Percentiles rank a stretch among this genome's conserved stretches.
phyloP scores from a whole-genome alignment of 169 alveolate genomes.

The Cryptosporidium xiaoi region DNA sequence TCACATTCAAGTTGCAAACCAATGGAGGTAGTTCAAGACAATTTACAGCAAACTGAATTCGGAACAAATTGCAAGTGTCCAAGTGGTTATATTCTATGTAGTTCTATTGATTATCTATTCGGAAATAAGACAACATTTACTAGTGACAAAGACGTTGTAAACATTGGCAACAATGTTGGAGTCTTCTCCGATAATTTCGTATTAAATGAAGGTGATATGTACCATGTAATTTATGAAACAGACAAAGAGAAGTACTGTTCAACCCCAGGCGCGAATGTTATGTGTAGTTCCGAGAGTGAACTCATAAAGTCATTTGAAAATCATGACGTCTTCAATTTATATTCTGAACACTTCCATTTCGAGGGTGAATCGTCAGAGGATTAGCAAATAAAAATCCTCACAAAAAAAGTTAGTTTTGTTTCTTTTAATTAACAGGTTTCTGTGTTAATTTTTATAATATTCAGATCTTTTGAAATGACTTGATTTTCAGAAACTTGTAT shows the following conservation, averaged over 20 bases:
- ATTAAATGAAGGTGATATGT: too few relatives aligned
- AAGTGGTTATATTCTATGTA: constrained; percentile 27
- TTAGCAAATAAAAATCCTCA: too few relatives aligned
- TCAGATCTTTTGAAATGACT: constrained; percentile 76
- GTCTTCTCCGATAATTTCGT: too few relatives aligned
- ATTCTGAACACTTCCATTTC: background rate
- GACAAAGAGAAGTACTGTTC: background rate
- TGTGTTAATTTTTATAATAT: constrained; percentile 75
- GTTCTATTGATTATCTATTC: constrained; percentile 27
- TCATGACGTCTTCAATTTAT: background rate
- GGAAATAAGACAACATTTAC: background rate
- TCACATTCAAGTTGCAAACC: constrained; percentile 22
- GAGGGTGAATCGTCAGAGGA: background rate
- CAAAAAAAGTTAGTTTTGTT: too few relatives aligned
- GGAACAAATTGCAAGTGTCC: constrained; percentile 7
- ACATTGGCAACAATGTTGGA: too few relatives aligned
- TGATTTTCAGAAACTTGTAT: constrained; percentile 80
- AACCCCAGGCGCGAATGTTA: constrained; percentile 13
- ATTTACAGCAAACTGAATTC: background rate
- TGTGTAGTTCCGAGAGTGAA: constrained; percentile 33
- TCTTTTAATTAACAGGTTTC: background rate
- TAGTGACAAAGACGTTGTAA: too few relatives aligned
- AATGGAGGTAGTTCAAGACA: background rate
- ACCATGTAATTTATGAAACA: too few relatives aligned
- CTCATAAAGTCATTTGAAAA: background rate